Evolutionary conservation across 768 basidiomycete genomes (phyloP), one percentile per base, ranked within the genome.

Genomic region (Tricholomella constricta): DNA sequence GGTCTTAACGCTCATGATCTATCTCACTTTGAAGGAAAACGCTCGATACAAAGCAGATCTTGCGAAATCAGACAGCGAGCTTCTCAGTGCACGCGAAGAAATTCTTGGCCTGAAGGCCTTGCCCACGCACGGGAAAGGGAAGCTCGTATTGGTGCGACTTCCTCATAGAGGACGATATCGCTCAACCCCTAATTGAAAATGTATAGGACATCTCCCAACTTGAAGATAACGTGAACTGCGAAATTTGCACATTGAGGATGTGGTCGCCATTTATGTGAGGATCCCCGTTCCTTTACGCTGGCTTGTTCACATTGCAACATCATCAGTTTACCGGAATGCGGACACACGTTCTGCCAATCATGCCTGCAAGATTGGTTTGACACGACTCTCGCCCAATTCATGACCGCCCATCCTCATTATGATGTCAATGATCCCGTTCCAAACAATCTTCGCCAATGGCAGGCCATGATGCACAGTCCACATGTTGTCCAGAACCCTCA

Each of bases 221-320:
- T 0, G 80, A 82, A 26, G 86, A 88, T 22, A 61, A 74, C 41
- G 64, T 82, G 11, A 74, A 68, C 36, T 91, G 88, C 62, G 85
- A 85, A 53, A 79, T 91, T 36, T 91, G 88, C 63, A 76, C 79
- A 0, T 53, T 67, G 36, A 77, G 76, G 52, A 82, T 89, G 80
- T 87, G 85, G 84, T 71, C 72, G 7, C 88, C 88, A 0, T 85
- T 80, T 59, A 74, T 78, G 88, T 89, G 59, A 36, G 85, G 72
- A 7, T 23, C 31, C 23, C 10, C 20, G 31, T 17, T 27, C 40
- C 11, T 51, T 22, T 19, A 29, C 48, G 8, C 15, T 41, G 19
- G 2, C 32, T 22, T 23, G 47, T 25, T 41, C 29, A 50, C 2
- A 10, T 17, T 29, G 59, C 31, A 54, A 17, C 41, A 17, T 49